Evolutionary conservation across 495 filamentous ascomycete genomes (phyloP), one percentile per base, ranked within the genome.

Genomic region (Annulohypoxylon bovei): DNA sequence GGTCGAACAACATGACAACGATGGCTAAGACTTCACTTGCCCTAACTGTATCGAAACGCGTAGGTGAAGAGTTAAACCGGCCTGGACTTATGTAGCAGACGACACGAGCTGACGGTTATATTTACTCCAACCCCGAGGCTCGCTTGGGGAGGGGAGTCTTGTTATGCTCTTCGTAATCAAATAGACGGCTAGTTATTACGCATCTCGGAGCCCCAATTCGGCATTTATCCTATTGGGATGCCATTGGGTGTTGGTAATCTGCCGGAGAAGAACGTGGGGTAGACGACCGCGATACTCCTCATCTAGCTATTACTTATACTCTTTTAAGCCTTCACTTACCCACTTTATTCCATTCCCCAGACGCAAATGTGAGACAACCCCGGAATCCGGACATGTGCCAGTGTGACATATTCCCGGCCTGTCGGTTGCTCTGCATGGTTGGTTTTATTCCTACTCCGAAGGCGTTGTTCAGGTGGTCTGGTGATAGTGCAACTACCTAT

Each of bases 221-320:
- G 70, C 70, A 73, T 76, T 76, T 76, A 72, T 54, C 68, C 73
- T 62, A 23, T 27, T 11, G 27, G 9, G 42, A 33, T 22, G 35
- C 57, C 30, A 74, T 74, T 74, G 71, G 74, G 65, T 20, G 46
- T 64, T 64, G 61, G 47, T 63, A 68, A 76, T 76, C 71, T 76
- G 74, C 74, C 74, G 74, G 61, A 27, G 44, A 57, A 63, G 44
- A 70, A 65, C 74, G 68, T 76, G 74, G 74, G 71, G 74, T 74
- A 76, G 60, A 20, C 52, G 64, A 54, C 59, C 23, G 33, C 35
- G 60, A 68, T 67, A 71, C 67, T 70, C 73, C 67, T 73, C 70
- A 70, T 70, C 56, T 30, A 35, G 37, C 16, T 59, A 55, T 49
- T 50, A 44, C 47, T 72, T 68, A 72, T 42, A 72, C 70, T 65